phyloP scores from a whole-genome alignment of 495 filamentous ascomycete species.

The Penicillium turbatum region DNA sequence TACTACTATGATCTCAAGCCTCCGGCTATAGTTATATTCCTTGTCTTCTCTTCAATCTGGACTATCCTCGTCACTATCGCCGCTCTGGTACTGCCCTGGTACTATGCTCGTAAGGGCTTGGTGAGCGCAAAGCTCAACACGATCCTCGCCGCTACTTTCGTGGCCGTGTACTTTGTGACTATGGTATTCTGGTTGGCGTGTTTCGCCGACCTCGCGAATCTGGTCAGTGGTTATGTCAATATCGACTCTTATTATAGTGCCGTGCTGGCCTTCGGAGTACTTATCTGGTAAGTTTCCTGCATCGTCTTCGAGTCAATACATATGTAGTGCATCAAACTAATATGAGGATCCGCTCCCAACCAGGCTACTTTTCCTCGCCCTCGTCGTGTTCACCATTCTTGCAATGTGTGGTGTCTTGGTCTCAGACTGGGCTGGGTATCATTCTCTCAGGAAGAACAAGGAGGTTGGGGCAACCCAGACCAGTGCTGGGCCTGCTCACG shows the following conservation, averaged over 20 bases:
- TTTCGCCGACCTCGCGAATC: conserved; percentile 28
- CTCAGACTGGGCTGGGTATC: conserved; percentile 26
- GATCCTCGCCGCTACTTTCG: conserved; percentile 16
- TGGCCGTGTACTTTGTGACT: conserved; percentile 26
- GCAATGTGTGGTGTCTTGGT: conserved; percentile 26
- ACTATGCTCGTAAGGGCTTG: conserved; percentile 16
- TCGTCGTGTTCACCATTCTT: conserved; percentile 27
- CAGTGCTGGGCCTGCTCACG: conserved; percentile 6
- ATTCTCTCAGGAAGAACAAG: conserved; percentile 16
- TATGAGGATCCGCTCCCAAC: not conserved
- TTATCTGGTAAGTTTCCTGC: conserved; percentile 23
- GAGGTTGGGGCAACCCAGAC: not conserved
- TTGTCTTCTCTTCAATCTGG: conserved; percentile 27
- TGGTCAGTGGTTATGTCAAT: conserved; percentile 8
- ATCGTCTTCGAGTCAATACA: not conserved
- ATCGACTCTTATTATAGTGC: conserved; percentile 18
- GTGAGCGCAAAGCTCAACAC: conserved; percentile 20
- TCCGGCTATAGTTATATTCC: conserved; percentile 24
- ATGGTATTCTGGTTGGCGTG: conserved; percentile 34
- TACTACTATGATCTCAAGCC: conserved; percentile 7
- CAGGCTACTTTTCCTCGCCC: conserved; percentile 29
- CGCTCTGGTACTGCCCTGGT: conserved; percentile 22
- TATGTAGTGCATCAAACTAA: not conserved
- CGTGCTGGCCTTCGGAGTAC: conserved; percentile 29
- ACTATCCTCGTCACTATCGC: conserved; percentile 19